These are phyloP conservation scores for Coniophora puteana DNA, from an alignment of 1,284 basidiomycete genomes.

Conservation along the genomic window DNA sequence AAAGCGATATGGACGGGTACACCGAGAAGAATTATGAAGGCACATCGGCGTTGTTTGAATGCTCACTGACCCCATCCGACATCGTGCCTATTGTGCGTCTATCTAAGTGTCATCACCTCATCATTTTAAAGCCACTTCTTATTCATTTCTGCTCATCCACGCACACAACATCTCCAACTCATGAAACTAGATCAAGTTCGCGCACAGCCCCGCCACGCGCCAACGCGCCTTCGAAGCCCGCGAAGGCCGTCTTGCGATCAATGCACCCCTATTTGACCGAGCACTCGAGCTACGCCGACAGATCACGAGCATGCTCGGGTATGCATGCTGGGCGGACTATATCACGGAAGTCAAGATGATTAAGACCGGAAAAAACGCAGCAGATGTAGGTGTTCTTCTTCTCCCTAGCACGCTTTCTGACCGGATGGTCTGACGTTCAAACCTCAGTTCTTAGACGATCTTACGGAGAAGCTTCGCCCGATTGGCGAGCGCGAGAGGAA, in stretches of 20 bases:
- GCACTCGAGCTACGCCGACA: slow-evolving; percentile 65
- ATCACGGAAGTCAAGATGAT: slow-evolving; percentile 84
- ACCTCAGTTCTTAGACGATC: slow-evolving; percentile 63
- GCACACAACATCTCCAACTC: background rate
- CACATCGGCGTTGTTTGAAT: slow-evolving; percentile 56
- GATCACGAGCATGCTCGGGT: slow-evolving; percentile 65
- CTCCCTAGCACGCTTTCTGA: background rate
- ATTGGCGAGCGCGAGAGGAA: slow-evolving; percentile 65
- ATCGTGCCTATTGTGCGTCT: slow-evolving; percentile 68
- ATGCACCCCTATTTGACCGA: slow-evolving; percentile 64
- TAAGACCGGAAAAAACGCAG: slow-evolving; percentile 48
- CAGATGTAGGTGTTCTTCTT: slow-evolving; percentile 47
- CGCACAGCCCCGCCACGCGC: slow-evolving; percentile 66
- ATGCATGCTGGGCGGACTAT: slow-evolving; percentile 79
- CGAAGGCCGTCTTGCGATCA: slow-evolving; percentile 64
- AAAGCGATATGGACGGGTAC: slow-evolving; percentile 74
- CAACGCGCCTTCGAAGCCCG: slow-evolving; percentile 59
- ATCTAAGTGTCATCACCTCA: background rate
- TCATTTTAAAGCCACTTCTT: too few species aligned
- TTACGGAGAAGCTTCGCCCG: slow-evolving; percentile 68
- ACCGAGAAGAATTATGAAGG: slow-evolving; percentile 56
- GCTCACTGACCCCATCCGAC: slow-evolving; percentile 73
- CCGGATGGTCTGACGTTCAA: background rate
- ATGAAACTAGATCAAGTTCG: slow-evolving; percentile 65
- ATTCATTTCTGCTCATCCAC: too few species aligned